A percentile compares a stretch with the other conserved stretches of the same genome.
These are phyloP conservation scores for Ascochyta viciae-villosae DNA, from an alignment of 2,329 filamentous ascomycete genomes.

Conservation along the genomic window DNA sequence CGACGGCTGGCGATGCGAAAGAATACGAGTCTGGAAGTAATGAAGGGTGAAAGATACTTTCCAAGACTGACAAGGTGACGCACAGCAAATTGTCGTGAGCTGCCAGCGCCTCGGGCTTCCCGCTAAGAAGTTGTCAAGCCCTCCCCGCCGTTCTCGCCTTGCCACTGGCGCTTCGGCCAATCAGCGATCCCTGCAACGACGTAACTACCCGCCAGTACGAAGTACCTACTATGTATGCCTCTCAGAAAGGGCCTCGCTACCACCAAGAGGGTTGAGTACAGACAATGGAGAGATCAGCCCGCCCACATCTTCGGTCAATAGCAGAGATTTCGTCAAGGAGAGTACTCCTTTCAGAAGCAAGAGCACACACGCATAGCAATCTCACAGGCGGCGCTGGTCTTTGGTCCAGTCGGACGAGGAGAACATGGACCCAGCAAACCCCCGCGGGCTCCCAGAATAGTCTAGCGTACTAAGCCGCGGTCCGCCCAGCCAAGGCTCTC, in stretches of 20 bases:
- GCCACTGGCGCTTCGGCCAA: slow-evolving; percentile 33
- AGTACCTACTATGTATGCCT: too few relatives aligned
- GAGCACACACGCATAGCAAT: not conserved
- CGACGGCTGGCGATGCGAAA: slow-evolving; percentile 19
- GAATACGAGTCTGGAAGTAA: slow-evolving; percentile 9
- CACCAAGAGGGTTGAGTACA: slow-evolving; percentile 26
- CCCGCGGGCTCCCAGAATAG: slow-evolving; percentile 27
- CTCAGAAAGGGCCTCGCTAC: slow-evolving; percentile 34
- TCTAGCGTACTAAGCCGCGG: slow-evolving; percentile 23
- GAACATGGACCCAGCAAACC: slow-evolving; percentile 16
- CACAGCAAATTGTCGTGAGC: slow-evolving; percentile 15
- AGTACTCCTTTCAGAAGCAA: not conserved
- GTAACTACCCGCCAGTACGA: slow-evolving; percentile 12
- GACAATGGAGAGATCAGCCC: slow-evolving; percentile 15
- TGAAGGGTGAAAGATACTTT: slow-evolving; percentile 5
- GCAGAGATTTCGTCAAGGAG: not conserved
- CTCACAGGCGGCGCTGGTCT: not conserved
- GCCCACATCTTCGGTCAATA: not conserved
- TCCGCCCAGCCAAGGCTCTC: slow-evolving; percentile 24
- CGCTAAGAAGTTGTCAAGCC: slow-evolving; percentile 33
- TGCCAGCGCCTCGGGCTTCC: slow-evolving; percentile 16
- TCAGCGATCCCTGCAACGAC: slow-evolving; percentile 25
- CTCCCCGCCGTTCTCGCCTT: slow-evolving; percentile 37
- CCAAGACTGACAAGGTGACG: slow-evolving; percentile 6
- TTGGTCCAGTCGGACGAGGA: slow-evolving; percentile 13